Evolutionary conservation across 768 basidiomycete species (phyloP), one percentile per base, ranked within the genome.

Genomic region (Clathrus columnatus): DNA sequence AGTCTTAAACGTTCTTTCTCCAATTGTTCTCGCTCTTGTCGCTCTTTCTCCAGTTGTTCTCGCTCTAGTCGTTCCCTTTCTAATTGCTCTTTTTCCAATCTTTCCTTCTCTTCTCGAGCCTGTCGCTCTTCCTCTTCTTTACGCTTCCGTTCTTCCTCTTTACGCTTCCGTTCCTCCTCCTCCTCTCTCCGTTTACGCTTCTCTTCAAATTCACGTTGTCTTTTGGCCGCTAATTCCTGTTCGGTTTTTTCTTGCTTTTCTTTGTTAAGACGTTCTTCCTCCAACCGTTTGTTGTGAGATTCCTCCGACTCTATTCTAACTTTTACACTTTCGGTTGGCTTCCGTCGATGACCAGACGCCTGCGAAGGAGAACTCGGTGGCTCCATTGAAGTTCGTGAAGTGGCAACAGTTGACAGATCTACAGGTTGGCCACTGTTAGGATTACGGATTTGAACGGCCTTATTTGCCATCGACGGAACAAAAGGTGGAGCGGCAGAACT

Each of bases 251-350:
- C 56, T 26, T 50, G 56, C 36, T 18, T 24, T 41, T 55, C 54
- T 36, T 55, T 55, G 23, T n/a, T 29, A 11, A 43, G 54, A 10
- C 48, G 54, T 28, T 55, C 75, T 56, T 73, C 72, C 20, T 73
- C 75, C 60, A 76, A 59, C 10, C 76, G 69, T 66, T 73, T 74
- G 61, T 70, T 69, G 63, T 80, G 80, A 24, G 78, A 76, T 51
- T 81, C 77, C 63, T 75, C 74, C 16, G 72, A 82, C 72, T 90
- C 86, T 59, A 90, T 78, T 58, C 86, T 77, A 27, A 90, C 72
- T 7, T 69, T 65, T 21, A 64, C 51, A 7, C 67, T 58, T 46
- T 61, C 64, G 17, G 59, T 18, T 17, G 60, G 62, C 56, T 56
- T 62, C 50, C 36, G 73, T 67, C 29, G 72, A 65, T 58, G 59